Conservation (phyloP, 305 asterid species). For the Rubia balearica region DNA sequence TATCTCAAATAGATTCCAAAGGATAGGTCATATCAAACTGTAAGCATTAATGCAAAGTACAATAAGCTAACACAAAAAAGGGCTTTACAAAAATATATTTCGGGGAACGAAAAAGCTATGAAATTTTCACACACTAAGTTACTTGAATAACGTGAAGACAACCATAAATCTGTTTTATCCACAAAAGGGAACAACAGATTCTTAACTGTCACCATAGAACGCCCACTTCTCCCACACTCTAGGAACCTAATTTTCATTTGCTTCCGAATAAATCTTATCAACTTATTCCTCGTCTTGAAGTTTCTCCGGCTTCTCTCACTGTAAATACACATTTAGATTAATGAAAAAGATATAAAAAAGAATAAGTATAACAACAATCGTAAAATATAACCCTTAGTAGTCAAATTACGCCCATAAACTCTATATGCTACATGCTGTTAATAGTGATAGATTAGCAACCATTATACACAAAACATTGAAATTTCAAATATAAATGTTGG, state of each 20-base stretch:
- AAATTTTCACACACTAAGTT: not conserved
- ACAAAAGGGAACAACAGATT: constrained; percentile 70
- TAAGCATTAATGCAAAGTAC: not conserved
- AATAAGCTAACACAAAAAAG: not conserved
- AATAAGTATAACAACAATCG: not conserved
- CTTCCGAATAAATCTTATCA: constrained; percentile 88
- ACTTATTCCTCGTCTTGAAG: constrained; percentile 83
- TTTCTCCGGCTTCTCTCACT: constrained; percentile 83
- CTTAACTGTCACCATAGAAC: constrained; percentile 55
- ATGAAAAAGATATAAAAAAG: not conserved
- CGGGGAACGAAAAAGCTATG: not conserved
- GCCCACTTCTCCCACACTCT: constrained; percentile 91
- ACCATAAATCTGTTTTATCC: constrained; percentile 26
- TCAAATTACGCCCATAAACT: not conserved
- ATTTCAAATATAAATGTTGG: no score
- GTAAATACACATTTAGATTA: constrained; percentile 8
- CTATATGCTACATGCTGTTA: not conserved
- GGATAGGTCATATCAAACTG: constrained; percentile 12
- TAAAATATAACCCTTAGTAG: not conserved
- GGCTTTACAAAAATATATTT: not conserved
- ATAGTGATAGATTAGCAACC: no score
- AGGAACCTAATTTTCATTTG: constrained; percentile 98
- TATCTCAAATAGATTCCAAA: constrained; percentile 62
- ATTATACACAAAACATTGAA: not conserved
- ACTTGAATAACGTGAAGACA: not conserved